A percentile compares a stretch with the other conserved stretches of the same genome.
phyloP scores from a whole-genome alignment of 306 rosid genomes.

The Trifolium pratense region DNA sequence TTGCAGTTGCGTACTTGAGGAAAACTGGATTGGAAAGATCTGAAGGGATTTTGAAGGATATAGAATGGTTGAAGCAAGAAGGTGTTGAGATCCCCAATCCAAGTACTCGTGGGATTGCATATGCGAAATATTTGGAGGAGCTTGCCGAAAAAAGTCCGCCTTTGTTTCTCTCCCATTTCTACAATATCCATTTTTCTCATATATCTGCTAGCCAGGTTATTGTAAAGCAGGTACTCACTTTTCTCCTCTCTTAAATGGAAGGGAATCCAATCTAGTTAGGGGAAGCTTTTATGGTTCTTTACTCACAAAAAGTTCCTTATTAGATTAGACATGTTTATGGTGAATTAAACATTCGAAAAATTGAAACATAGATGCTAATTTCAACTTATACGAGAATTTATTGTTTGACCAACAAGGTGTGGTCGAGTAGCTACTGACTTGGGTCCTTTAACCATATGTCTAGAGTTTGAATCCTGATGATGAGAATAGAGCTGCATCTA shows the following conservation, averaged over 20 bases:
- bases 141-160: slow-evolving; percentile 70
- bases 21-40: slow-evolving; percentile 88
- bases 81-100: slow-evolving; percentile 67
- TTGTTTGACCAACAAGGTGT: background rate
- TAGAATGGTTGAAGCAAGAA: slow-evolving; percentile 66
- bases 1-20: slow-evolving; percentile 76
- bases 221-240: slow-evolving; percentile 59
- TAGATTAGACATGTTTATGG: background rate
- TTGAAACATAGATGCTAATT: background rate
- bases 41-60: slow-evolving; percentile 60
- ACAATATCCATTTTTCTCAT: slow-evolving; percentile 82
- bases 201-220: slow-evolving; percentile 83
- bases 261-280: slow-evolving; percentile 2
- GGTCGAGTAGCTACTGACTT: background rate
- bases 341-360: background rate
- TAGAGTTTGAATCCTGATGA: background rate
- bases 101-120: slow-evolving; percentile 66
- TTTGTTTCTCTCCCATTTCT: slow-evolving; percentile 80
- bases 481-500: background rate
- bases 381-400: background rate
- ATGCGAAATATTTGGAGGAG: slow-evolving; percentile 69
- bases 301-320: background rate
- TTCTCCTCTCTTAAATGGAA: background rate
- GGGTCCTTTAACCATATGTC: background rate
- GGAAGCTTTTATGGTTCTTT: background rate